Conservation (phyloP, 345 rosid species). For the Rhodamnia argentea region DNA sequence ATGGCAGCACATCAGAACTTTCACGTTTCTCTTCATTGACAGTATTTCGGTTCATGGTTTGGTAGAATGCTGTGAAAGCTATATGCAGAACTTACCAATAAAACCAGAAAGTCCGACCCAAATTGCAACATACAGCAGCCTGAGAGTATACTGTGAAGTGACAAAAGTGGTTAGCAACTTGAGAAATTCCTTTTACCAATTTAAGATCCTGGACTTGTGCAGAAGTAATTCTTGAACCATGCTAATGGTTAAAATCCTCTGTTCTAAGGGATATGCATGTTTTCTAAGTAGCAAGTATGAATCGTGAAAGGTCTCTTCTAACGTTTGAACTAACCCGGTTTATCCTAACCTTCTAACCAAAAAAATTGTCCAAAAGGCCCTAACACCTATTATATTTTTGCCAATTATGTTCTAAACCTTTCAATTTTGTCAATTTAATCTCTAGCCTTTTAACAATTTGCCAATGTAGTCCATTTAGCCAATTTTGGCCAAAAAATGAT, state of each 20-base stretch:
- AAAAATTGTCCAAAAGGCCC: no score
- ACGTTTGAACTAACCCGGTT: not conserved
- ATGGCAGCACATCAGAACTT: not conserved
- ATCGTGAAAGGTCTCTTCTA: not conserved
- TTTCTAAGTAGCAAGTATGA: not conserved
- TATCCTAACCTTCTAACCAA: not conserved
- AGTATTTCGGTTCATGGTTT: not conserved
- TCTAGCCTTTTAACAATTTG: no score
- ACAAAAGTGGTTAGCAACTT: not conserved
- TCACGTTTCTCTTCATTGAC: not conserved
- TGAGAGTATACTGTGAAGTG: slow-evolving; percentile 34
- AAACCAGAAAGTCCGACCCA: slow-evolving; percentile 49
- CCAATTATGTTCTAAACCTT: no score
- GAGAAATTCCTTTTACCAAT: not conserved
- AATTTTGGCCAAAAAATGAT: no score
- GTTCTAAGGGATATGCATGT: not conserved
- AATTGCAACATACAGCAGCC: slow-evolving; percentile 52
- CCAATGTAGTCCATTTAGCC: no score
- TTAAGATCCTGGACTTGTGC: not conserved
- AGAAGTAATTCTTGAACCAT: not conserved
- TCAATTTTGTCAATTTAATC: no score
- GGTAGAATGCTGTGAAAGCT: not conserved
- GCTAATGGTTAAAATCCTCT: not conserved
- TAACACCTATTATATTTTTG: no score
- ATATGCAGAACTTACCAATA: slow-evolving; percentile 33